Evolutionary conservation across 1,139 yeast genomes (phyloP), one percentile per base, ranked within the genome.

Genomic region (Suhomyces coccinellae): DNA sequence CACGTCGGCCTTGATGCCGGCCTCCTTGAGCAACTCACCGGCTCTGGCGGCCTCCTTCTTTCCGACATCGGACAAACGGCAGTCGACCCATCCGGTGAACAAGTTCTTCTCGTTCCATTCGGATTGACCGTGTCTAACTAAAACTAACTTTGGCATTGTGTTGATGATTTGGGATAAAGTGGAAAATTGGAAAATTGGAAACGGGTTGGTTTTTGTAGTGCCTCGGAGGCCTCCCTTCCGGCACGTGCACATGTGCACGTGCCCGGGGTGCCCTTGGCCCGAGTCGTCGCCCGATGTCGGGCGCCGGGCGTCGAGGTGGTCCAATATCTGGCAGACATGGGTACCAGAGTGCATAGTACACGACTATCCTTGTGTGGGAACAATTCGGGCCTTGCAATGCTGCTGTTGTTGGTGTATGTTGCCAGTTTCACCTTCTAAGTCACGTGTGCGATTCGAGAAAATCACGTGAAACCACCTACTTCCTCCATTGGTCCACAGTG

Each of bases 21-120:
- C 85, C 71, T 89, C 96, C 73, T 85, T 86, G 68, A 93, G 78
- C 67, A 93, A 80, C 68, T 83, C 91, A 72, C 98, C 99, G 57
- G 97, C 99, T 70, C 87, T 84, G 60, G 77, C 77, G 59, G 98
- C 98, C 77, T 93, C 98, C 69, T 85, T 79, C 69, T 79, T 82
- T 72, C 98, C 98, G 59, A 79, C 73, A 52, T 80, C 91, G 47
- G 95, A 83, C 69, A 93, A 83, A 67, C 82, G 80, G 57, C 89
- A 95, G 71, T 91, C 98, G 55, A 91, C 97, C 99, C 99, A 93
- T 66, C 99, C 99, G 70, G 98, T 91, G 85, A 93, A 93, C 62
- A 91, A 81, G 82, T 93, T 91, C 82, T 88, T 88, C 75, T 89
- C 96, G 74, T 91, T 91, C 97, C 97, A 91, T 73, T 88, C 97